These are phyloP conservation scores for Neurospora hispaniola DNA, from an alignment of 495 filamentous ascomycete species.

Conservation along the genomic window DNA sequence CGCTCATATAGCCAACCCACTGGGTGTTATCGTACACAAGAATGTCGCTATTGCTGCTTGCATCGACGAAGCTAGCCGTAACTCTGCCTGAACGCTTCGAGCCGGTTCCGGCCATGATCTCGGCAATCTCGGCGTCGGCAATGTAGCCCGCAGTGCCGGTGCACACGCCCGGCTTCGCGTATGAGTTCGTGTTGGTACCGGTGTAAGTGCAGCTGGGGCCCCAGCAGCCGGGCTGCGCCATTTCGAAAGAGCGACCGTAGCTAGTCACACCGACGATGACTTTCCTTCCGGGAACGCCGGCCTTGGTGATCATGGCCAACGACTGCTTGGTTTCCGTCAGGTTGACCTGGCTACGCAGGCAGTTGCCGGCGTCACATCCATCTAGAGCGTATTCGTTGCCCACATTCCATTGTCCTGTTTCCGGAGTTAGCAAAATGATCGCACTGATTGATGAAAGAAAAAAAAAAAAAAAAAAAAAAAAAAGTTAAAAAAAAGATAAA, in stretches of 20 bases:
- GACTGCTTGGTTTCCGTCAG: slow-evolving; percentile 29
- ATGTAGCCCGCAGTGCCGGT: slow-evolving; percentile 3
- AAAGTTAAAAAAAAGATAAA: too few relatives aligned
- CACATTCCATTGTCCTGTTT: slow-evolving; percentile 16
- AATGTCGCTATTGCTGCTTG: slow-evolving; percentile 2
- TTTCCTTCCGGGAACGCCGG: slow-evolving; percentile 31
- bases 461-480: too few relatives aligned
- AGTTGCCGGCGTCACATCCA: slow-evolving; percentile 29
- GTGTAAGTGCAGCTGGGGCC: slow-evolving; percentile 9
- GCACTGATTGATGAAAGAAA: too few relatives aligned
- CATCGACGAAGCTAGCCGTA: background rate
- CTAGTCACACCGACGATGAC: slow-evolving; percentile 27
- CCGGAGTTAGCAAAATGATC: too few relatives aligned
- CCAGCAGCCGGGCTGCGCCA: background rate
- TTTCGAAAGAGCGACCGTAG: slow-evolving; percentile 31
- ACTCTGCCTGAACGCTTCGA: background rate
- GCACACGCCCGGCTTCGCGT: slow-evolving; percentile 3
- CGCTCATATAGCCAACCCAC: slow-evolving; percentile 6
- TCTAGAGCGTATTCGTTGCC: background rate
- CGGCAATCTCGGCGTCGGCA: slow-evolving; percentile 9
- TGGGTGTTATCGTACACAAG: background rate
- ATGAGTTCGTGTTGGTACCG: background rate
- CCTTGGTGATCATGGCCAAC: slow-evolving; percentile 39
- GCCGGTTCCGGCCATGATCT: background rate
- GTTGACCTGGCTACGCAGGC: slow-evolving; percentile 35